phyloP scores from a whole-genome alignment of 2,329 filamentous ascomycete species.

The Botrytis sinoallii region DNA sequence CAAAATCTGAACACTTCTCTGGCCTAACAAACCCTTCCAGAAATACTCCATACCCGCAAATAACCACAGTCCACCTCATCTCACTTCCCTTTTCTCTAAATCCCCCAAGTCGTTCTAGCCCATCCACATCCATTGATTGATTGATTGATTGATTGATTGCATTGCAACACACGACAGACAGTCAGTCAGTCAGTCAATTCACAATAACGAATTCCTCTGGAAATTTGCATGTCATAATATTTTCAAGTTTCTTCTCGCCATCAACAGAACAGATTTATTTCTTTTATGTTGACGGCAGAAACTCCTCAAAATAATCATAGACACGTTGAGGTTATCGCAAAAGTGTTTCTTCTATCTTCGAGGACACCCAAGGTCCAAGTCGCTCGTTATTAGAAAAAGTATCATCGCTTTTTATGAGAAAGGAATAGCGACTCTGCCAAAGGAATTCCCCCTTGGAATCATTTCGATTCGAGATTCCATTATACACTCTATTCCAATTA shows the following conservation, averaged over 20 bases:
- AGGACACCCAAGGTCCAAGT: conserved; percentile 35
- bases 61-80: conserved; percentile 8
- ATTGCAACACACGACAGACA: not conserved
- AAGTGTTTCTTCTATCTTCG: conserved; percentile 29
- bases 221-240: conserved; percentile 28
- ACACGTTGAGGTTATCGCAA: conserved; percentile 34
- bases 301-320: conserved; percentile 13
- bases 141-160: not conserved
- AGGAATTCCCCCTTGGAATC: not conserved
- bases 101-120: conserved; percentile 1
- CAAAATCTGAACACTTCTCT: conserved; percentile 2
- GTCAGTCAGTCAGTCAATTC: not conserved
- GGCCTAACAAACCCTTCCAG: not conserved
- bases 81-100: conserved; percentile 7
- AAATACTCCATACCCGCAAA: conserved; percentile 12
- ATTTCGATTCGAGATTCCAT: not conserved
- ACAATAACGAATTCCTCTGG: not conserved
- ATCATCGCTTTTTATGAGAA: not conserved
- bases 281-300: conserved; percentile 26
- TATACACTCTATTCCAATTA: not conserved
- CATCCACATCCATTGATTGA: not conserved
- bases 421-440: conserved; percentile 16
- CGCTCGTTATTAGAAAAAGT: conserved; percentile 33
- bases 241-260: conserved; percentile 25
- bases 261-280: conserved; percentile 22